Base-by-base conservation (phyloP, 2,329 filamentous ascomycete genomes). In the Cytospora paraplurivora region DNA sequence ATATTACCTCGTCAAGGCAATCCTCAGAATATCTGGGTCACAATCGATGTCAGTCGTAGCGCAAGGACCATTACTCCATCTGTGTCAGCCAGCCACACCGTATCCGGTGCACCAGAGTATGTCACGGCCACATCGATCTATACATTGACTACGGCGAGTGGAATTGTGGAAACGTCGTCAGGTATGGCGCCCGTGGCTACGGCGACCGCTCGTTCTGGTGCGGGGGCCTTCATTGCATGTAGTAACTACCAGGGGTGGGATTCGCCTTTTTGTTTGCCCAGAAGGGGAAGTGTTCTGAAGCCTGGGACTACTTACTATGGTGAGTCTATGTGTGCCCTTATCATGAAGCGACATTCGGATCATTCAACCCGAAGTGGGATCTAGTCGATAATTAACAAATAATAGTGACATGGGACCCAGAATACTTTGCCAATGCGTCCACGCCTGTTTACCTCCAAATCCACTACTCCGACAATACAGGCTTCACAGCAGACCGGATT, bases 1-100 rank as follows among this genome's bases (percentile, higher is more conserved):
- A 41, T 10, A 2, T 27, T 55, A 10, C 38, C 11, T 13, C 51
- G 37, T 27, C 58, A 52, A 47, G 11, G 54, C 19, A 80, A 1
- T 78, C 78, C 33, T 77, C 73, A 60, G 79, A 76, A 19, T 77
- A 72, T 34, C 4, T 77, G 76, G 76, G 70, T 77, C 34, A 72
- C 72, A 3, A 65, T 77, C 59, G 71, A 75, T 64, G 33, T 62
- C 15, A 35, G 56, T 13, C 74, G 74, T 60, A 57, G 51, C 7
- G 68, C 69, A 7, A 58, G 59, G 33, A 77, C 76, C 38, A 66
- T 74, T 57, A 70, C 69, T 1, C 73, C 75, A 2, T 62, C 64
- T 13, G 67, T 73, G 11, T 69, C 69, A 38, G 68, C 67, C 11
- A 67, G 61, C 53, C 66, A 71, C 0, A 77, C 75, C 54, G 32